These are phyloP conservation scores for Thamnidium elegans DNA, from an alignment of 192 early-diverging fungal genomes.

Conservation along the genomic window DNA sequence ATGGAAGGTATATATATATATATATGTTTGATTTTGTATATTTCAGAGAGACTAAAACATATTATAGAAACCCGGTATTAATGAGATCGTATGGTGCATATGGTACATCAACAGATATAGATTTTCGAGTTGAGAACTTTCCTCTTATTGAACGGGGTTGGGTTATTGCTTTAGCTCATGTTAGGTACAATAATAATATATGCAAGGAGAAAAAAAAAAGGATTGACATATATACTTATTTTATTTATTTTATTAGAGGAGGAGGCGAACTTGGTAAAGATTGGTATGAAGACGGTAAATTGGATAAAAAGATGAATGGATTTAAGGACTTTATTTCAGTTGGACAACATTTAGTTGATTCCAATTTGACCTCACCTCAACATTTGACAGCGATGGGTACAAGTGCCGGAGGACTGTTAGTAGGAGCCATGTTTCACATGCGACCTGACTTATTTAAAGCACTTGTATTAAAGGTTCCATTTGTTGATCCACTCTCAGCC, in stretches of 20 bases:
- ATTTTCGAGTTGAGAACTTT: slow-evolving; percentile 73
- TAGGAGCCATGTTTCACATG: slow-evolving; percentile 58
- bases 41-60: not conserved
- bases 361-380: slow-evolving; percentile 50
- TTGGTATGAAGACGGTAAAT: slow-evolving; percentile 78
- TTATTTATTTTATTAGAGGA: slow-evolving; percentile 52
- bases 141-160: slow-evolving; percentile 78
- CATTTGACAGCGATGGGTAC: slow-evolving; percentile 65
- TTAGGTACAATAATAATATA: slow-evolving; percentile 36
- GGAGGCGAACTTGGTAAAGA: slow-evolving; percentile 72
- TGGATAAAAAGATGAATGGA: slow-evolving; percentile 68
- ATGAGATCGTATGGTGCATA: slow-evolving; percentile 83
- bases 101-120: slow-evolving; percentile 70
- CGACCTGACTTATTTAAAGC: slow-evolving; percentile 69
- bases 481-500: slow-evolving; percentile 83
- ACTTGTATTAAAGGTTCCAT: slow-evolving; percentile 74
- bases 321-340: slow-evolving; percentile 71
- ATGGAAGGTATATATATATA: slow-evolving; percentile 37
- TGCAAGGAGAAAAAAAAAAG: not conserved
- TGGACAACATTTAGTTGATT: slow-evolving; percentile 59
- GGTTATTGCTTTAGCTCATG: slow-evolving; percentile 80
- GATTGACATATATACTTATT: not conserved
- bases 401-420: slow-evolving; percentile 76
- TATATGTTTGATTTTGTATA: too few relatives aligned
- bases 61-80: slow-evolving; percentile 50